Evolutionary conservation across 2,329 filamentous ascomycete genomes (phyloP), one percentile per base, ranked within the genome.

Genomic region (Curvularia eragrostidis): DNA sequence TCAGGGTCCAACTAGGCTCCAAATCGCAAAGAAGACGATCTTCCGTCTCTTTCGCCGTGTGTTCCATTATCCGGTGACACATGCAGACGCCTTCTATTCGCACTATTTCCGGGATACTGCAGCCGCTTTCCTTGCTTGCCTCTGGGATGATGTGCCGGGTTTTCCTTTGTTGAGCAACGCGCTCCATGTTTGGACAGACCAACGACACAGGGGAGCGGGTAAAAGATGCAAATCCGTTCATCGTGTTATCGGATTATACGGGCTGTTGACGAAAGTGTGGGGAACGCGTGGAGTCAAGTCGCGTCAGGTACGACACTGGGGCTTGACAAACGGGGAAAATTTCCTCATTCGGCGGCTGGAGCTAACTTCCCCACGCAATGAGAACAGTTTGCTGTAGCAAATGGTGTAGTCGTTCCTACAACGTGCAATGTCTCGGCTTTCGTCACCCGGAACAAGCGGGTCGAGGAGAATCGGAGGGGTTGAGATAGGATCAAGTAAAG

Each of bases 301-400:
- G 41, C 26, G 43, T 8, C 39, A 49, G 58, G 49, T 18, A 52
- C 48, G 15, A 3, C 38, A 28, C 32, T 32, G n/a, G 52, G 54
- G 10, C 18, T 42, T 13, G 49, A 44, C 53, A 9, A n/a, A 66
- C 52, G 66, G 66, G 66, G 68, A 60, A 69, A 68, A 36, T 58
- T 62, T 65, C 68, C 65, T 64, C 64, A 55, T 63, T 32, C 4
- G 50, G 24, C 3, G 10, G 21, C 46, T 28, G 13, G 32, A 23
- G 52, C 48, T 18, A 43, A 39, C 18, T 44, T 28, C 46, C 51
- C 58, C 52, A 50, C 50, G 41, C 43, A 41, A 42, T 28, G 4
- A 36, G 6, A 32, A 12, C n/a, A 38, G 26, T 2, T 8, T 36
- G 48, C 42, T 26, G 24, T 23, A 30, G n/a, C 18, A 19, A 5